A percentile compares a stretch with the other conserved stretches of the same genome.
Evolutionary conservation across 2,329 filamentous ascomycete species (phyloP).

Genomic region (Ophiocordyceps camponoti-floridani): DNA sequence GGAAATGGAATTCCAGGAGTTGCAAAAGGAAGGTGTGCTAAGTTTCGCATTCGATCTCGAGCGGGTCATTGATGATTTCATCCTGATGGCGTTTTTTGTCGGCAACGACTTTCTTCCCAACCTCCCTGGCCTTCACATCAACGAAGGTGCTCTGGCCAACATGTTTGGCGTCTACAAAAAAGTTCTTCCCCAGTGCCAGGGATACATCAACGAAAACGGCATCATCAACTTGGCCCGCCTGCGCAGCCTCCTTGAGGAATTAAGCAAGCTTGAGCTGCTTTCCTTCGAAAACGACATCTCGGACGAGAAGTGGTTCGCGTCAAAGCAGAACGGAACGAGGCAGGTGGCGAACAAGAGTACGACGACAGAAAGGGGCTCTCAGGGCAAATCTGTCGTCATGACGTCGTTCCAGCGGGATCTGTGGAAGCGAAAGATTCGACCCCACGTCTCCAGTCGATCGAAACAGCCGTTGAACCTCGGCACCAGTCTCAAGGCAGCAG

Average conservation of each 20-base stretch:
- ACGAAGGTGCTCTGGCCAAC: constrained; percentile 86
- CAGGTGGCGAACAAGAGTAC: constrained; percentile 41
- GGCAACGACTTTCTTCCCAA: constrained; percentile 98
- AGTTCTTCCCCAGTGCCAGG: constrained; percentile 68
- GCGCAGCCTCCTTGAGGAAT: constrained; percentile 58
- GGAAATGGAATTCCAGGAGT: constrained; percentile 88
- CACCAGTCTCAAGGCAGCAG: constrained; percentile 53
- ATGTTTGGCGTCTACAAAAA: constrained; percentile 98
- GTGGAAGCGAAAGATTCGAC: constrained; percentile 64
- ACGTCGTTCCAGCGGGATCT: constrained; percentile 66
- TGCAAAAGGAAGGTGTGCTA: constrained; percentile 56
- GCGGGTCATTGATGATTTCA: constrained; percentile 95
- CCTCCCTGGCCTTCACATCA: constrained; percentile 89
- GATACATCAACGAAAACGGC: constrained; percentile 92
- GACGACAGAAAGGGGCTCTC: constrained; percentile 29
- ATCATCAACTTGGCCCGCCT: constrained; percentile 77
- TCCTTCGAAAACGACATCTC: constrained; percentile 83
- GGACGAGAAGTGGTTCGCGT: constrained; percentile 81
- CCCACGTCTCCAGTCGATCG: constrained; percentile 57
- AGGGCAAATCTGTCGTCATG: constrained; percentile 48
- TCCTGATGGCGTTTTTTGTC: constrained; percentile 98
- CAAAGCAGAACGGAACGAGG: constrained; percentile 54
- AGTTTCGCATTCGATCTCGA: constrained; percentile 82
- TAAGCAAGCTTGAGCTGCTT: constrained; percentile 77
- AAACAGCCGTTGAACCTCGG: constrained; percentile 55